phyloP scores from a whole-genome alignment of 495 filamentous ascomycete species.

The Aspergillus heteromorphus region DNA sequence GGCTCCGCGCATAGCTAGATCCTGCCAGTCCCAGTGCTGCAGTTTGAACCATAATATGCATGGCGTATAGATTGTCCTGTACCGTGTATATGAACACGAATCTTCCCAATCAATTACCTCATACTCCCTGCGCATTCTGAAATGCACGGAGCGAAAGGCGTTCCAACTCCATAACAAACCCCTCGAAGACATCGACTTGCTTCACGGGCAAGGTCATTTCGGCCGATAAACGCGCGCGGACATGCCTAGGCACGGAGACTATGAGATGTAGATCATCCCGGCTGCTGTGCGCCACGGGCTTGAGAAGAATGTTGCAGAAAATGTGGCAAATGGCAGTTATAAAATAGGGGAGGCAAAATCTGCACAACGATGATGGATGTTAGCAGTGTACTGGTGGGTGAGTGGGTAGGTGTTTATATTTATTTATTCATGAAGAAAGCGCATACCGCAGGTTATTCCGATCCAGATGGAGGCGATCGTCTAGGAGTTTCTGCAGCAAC shows the following conservation, averaged over 20 bases:
- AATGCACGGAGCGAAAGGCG: background rate
- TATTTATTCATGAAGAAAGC: background rate
- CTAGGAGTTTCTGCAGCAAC: background rate
- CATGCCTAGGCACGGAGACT: background rate
- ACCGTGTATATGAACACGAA: background rate
- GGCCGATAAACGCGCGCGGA: background rate
- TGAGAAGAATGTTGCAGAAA: constrained; percentile 6
- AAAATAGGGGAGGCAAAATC: constrained; percentile 1
- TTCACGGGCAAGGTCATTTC: background rate
- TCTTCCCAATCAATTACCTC: background rate
- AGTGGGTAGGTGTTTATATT: too few species aligned
- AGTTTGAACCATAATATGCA: too few species aligned
- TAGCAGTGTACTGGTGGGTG: too few species aligned
- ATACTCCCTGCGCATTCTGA: background rate
- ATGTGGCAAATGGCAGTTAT: background rate
- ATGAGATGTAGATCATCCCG: background rate
- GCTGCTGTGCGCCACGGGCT: background rate
- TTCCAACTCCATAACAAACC: background rate
- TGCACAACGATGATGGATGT: background rate
- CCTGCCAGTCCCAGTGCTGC: too few species aligned
- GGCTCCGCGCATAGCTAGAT: too few species aligned
- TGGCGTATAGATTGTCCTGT: background rate
- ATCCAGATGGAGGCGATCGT: background rate
- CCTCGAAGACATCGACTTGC: background rate
- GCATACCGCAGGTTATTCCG: background rate